Evolutionary conservation across 2,329 filamentous ascomycete species (phyloP).

Genomic region (Acrocalymma vagum): DNA sequence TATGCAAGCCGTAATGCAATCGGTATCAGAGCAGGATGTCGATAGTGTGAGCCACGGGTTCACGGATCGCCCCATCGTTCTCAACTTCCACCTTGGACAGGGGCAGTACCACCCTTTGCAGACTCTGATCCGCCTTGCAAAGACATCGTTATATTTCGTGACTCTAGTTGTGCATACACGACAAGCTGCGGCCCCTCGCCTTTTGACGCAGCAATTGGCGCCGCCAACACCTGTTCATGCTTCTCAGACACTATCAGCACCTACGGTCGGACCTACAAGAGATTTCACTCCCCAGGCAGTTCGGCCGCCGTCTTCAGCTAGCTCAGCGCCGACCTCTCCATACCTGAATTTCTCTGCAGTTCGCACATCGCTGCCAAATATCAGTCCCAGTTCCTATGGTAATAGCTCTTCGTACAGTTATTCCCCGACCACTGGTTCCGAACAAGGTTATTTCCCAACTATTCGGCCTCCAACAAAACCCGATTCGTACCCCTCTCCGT

Average conservation of each 20-base stretch:
- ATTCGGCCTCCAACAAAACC: slow-evolving; percentile 38
- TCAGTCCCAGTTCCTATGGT: slow-evolving; percentile 43
- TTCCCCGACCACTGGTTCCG: slow-evolving; percentile 42
- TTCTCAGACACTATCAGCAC: slow-evolving; percentile 39
- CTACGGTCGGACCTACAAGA: slow-evolving; percentile 29
- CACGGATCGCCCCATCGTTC: slow-evolving; percentile 49
- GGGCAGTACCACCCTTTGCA: slow-evolving; percentile 45
- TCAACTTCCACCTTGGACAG: slow-evolving; percentile 49
- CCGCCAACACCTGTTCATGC: slow-evolving; percentile 37
- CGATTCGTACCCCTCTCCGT: slow-evolving; percentile 37
- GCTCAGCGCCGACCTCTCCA: slow-evolving; percentile 44
- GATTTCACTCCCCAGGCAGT: slow-evolving; percentile 37
- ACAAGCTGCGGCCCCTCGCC: slow-evolving; percentile 32
- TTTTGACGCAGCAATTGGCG: slow-evolving; percentile 43
- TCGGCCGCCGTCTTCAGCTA: slow-evolving; percentile 40
- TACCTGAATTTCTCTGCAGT: slow-evolving; percentile 45
- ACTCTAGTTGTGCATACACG: slow-evolving; percentile 49
- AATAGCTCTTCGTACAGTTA: slow-evolving; percentile 44
- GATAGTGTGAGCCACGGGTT: slow-evolving; percentile 55
- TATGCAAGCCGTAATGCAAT: slow-evolving; percentile 49
- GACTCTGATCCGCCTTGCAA: slow-evolving; percentile 49
- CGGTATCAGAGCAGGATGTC: slow-evolving; percentile 52
- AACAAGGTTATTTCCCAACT: slow-evolving; percentile 42
- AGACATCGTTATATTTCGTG: slow-evolving; percentile 56
- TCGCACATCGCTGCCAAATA: slow-evolving; percentile 43